A percentile compares a stretch with the other conserved stretches of the same genome.
Conservation (phyloP, 331 rosid species). For the Dryas integrifolia region DNA sequence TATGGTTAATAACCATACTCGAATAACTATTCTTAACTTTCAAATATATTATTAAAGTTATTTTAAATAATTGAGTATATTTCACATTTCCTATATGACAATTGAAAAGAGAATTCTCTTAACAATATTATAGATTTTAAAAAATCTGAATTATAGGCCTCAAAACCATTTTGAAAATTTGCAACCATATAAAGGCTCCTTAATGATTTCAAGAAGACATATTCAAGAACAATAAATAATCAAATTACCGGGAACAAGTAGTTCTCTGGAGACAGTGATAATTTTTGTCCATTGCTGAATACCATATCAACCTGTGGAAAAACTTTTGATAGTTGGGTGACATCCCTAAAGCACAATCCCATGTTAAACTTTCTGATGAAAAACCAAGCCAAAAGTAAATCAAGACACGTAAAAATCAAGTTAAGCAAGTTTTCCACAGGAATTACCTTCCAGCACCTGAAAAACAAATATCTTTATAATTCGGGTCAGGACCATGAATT, state of each 20-base stretch:
- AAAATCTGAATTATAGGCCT: not conserved
- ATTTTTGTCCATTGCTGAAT: constrained; percentile 39
- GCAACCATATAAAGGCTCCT: not conserved
- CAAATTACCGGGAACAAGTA: constrained; percentile 50
- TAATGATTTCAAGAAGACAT: constrained; percentile 6
- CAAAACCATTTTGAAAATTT: constrained; percentile 5
- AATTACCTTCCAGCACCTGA: constrained; percentile 53
- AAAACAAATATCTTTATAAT: constrained; percentile 47
- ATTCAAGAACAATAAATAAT: constrained; percentile 4
- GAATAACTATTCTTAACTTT: not conserved
- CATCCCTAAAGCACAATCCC: constrained; percentile 34
- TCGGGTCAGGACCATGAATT: constrained; percentile 48
- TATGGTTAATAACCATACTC: not conserved
- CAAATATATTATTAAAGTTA: not conserved
- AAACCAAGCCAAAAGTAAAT: constrained; percentile 9
- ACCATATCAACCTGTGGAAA: constrained; percentile 52
- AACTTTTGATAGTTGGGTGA: constrained; percentile 31
- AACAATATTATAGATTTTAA: not conserved
- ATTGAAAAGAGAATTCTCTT: constrained; percentile 10
- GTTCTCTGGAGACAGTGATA: constrained; percentile 41
- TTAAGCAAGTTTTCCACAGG: not conserved
- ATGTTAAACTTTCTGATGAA: constrained; percentile 14
- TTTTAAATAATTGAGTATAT: not conserved
- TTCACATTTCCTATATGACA: not conserved
- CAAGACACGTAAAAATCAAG: constrained; percentile 5